phyloP scores from a whole-genome alignment of 2,329 filamentous ascomycete species.

The Curvularia sp. region DNA sequence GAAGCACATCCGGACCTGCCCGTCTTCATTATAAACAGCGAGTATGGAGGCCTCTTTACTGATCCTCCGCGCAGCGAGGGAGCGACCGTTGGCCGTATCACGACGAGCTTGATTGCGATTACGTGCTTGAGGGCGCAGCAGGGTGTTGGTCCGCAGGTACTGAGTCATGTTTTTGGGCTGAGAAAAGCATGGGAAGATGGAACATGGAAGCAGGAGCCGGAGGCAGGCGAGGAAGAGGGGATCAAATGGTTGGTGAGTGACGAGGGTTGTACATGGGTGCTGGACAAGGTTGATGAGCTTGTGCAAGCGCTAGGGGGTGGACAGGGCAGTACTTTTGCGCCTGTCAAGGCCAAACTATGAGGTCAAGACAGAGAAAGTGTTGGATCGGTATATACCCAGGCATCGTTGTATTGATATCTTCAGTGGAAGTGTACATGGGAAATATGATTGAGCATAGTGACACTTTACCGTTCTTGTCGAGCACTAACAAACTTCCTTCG shows the following conservation, averaged over 20 bases:
- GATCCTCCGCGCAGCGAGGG: conserved; percentile 64
- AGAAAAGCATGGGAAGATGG: conserved; percentile 78
- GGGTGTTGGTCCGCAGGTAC: conserved; percentile 81
- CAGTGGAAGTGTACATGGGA: background rate
- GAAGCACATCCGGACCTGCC: conserved; percentile 82
- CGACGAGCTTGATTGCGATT: conserved; percentile 77
- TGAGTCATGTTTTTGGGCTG: conserved; percentile 81
- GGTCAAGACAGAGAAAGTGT: background rate
- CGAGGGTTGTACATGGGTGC: conserved; percentile 69
- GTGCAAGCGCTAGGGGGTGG: conserved; percentile 53
- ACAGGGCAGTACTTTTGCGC: conserved; percentile 42
- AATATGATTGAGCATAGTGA: background rate
- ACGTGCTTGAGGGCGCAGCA: conserved; percentile 79
- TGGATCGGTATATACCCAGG: conserved; percentile 4
- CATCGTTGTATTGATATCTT: background rate
- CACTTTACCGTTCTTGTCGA: background rate
- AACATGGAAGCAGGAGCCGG: conserved; percentile 57
- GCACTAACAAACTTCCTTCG: background rate
- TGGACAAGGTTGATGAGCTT: conserved; percentile 68
- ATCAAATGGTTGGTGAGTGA: conserved; percentile 69
- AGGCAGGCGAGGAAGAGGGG: conserved; percentile 60
- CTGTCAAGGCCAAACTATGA: conserved; percentile 39
- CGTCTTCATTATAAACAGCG: conserved; percentile 76
- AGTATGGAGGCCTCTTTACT: conserved; percentile 77
- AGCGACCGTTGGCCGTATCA: conserved; percentile 69